These are phyloP conservation scores for Apiotrichum siamense DNA, from an alignment of 1,284 basidiomycete species.

Conservation along the genomic window DNA sequence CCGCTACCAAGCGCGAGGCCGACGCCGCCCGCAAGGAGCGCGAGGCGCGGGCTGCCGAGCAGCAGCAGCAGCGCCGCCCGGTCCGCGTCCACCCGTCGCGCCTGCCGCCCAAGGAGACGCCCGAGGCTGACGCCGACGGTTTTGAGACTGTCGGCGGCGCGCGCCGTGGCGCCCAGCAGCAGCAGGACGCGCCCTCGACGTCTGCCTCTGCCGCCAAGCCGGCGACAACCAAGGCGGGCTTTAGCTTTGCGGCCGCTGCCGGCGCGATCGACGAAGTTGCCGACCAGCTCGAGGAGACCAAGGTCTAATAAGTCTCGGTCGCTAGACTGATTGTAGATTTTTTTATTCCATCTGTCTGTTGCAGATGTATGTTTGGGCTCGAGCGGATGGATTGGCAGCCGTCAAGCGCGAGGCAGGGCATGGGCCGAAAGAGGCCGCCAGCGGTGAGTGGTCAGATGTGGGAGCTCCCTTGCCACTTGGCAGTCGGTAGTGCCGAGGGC, in stretches of 20 bases:
- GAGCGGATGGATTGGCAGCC: too few relatives aligned
- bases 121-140: conserved; percentile 27
- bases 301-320: conserved; percentile 6
- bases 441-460: too few relatives aligned
- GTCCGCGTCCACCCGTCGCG: conserved; percentile 23
- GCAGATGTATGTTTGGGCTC: conserved; percentile 6
- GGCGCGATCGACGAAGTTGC: conserved; percentile 22
- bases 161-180: background rate
- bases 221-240: conserved; percentile 26
- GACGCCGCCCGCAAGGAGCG: background rate
- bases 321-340: conserved; percentile 6
- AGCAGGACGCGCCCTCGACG: conserved; percentile 26
- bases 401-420: too few relatives aligned
- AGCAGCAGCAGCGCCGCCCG: conserved; percentile 7
- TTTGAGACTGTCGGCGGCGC: conserved; percentile 26
- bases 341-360: conserved; percentile 2
- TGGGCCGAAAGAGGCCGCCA: too few relatives aligned
- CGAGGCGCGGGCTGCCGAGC: background rate
- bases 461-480: too few relatives aligned
- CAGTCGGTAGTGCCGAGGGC: too few relatives aligned
- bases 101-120: conserved; percentile 13
- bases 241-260: conserved; percentile 43
- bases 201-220: conserved; percentile 11
- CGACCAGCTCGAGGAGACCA: conserved; percentile 24
- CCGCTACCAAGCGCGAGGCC: conserved; percentile 16